Conservation (phyloP, 108 stramenopile genomes). For the Hondaea fermentalgiana region DNA sequence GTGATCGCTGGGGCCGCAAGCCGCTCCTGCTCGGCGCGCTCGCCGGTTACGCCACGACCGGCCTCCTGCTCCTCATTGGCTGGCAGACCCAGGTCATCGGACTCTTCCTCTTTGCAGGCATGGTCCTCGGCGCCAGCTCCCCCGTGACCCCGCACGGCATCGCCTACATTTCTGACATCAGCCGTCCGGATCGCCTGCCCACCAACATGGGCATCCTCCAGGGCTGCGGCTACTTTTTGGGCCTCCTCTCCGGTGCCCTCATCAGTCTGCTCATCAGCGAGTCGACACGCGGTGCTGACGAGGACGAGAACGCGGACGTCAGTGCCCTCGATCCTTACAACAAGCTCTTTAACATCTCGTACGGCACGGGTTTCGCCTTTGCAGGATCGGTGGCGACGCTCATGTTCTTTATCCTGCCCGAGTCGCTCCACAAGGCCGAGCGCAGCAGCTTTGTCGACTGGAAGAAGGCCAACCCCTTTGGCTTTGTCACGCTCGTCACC, state of each 20-base stretch:
- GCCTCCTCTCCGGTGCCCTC: neutral
- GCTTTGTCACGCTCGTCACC: neutral
- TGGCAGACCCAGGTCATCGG: neutral
- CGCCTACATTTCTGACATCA: neutral
- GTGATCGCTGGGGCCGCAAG: neutral
- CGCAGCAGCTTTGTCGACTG: neutral
- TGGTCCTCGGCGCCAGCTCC: neutral
- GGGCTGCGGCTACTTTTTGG: neutral
- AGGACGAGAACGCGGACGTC: neutral
- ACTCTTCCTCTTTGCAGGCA: neutral
- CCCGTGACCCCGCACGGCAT: constrained; percentile 5
- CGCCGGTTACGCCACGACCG: neutral
- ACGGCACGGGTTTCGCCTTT: neutral
- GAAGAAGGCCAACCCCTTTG: constrained; percentile 2
- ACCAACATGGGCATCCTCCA: constrained; percentile 2
- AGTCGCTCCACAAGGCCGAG: neutral
- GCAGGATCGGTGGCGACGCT: neutral
- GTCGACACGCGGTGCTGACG: neutral
- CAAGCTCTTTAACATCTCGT: neutral
- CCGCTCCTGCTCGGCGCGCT: neutral
- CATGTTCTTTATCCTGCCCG: neutral
- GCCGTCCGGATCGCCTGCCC: neutral
- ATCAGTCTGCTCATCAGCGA: neutral
- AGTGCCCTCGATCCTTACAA: neutral
- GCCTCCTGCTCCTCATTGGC: neutral